Evolutionary conservation across 2,329 filamentous ascomycete species (phyloP).

Genomic region (Cladophialophora bantiana): DNA sequence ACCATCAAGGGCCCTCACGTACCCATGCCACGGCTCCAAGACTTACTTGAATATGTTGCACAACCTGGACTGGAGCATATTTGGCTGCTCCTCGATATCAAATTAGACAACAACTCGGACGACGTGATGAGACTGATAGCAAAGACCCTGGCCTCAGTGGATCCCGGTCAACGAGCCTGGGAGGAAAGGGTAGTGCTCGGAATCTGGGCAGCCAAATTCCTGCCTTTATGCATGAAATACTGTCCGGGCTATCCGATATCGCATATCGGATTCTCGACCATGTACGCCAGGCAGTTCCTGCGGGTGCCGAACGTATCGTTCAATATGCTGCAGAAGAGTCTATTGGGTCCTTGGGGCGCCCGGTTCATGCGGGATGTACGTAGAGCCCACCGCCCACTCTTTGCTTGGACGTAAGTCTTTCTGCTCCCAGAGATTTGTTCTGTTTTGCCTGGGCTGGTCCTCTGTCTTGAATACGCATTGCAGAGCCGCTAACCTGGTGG

Average conservation of each 20-base stretch:
- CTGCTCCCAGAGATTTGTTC: neutral
- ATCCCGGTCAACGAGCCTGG: constrained; percentile 66
- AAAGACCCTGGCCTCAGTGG: constrained; percentile 65
- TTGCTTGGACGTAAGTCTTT: constrained; percentile 71
- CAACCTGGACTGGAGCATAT: constrained; percentile 69
- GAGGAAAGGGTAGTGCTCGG: constrained; percentile 76
- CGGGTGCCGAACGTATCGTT: constrained; percentile 72
- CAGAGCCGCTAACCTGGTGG: neutral
- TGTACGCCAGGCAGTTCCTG: constrained; percentile 75
- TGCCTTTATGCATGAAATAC: constrained; percentile 67
- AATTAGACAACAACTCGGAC: constrained; percentile 62
- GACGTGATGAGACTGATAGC: constrained; percentile 74
- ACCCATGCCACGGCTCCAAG: constrained; percentile 74
- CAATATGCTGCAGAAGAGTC: constrained; percentile 74
- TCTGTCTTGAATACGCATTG: neutral
- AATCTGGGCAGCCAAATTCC: constrained; percentile 78
- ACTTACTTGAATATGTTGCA: constrained; percentile 75
- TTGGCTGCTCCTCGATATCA: constrained; percentile 89
- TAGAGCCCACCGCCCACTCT: constrained; percentile 65
- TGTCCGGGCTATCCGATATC: constrained; percentile 50
- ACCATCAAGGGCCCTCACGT: constrained; percentile 73
- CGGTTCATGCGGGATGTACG: constrained; percentile 70
- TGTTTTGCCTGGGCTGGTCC: neutral
- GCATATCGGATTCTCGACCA: constrained; percentile 53
- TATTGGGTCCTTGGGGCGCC: constrained; percentile 72